phyloP scores from a whole-genome alignment of 192 early-diverging fungal genomes.

The Funneliformis mosseae region DNA sequence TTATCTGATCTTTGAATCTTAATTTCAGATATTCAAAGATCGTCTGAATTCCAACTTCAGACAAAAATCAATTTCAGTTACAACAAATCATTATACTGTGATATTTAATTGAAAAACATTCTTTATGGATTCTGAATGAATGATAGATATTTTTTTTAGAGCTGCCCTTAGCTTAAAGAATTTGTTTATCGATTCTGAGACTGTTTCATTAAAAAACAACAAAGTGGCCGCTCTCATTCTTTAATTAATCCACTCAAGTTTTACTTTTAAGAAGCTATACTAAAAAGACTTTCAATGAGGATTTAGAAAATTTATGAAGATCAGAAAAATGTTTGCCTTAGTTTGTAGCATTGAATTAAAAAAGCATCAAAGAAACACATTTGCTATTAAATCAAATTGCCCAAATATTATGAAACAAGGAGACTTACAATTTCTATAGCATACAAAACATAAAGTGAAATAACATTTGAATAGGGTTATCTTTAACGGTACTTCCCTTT shows the following conservation, averaged over 20 bases:
- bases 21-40: no score
- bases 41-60: no score
- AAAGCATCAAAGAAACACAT: not conserved
- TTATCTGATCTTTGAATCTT: no score
- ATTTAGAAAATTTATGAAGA: constrained; percentile 7
- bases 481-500: constrained; percentile 18
- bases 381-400: constrained; percentile 19
- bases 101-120: constrained; percentile 28
- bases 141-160: not conserved
- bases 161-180: constrained; percentile 11
- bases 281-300: constrained; percentile 13
- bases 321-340: constrained; percentile 15
- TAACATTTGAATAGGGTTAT: not conserved
- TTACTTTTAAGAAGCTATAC: constrained; percentile 19
- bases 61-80: no score
- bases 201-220: not conserved
- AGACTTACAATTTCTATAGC: not conserved
- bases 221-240: not conserved
- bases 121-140: constrained; percentile 1
- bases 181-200: constrained; percentile 27
- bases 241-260: constrained; percentile 29
- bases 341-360: constrained; percentile 10
- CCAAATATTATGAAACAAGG: not conserved
- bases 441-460: not conserved
- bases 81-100: constrained; percentile 31